Evolutionary conservation across 2,329 filamentous ascomycete genomes (phyloP), one percentile per base, ranked within the genome.

Genomic region (Nothomitra cinnamomea): DNA sequence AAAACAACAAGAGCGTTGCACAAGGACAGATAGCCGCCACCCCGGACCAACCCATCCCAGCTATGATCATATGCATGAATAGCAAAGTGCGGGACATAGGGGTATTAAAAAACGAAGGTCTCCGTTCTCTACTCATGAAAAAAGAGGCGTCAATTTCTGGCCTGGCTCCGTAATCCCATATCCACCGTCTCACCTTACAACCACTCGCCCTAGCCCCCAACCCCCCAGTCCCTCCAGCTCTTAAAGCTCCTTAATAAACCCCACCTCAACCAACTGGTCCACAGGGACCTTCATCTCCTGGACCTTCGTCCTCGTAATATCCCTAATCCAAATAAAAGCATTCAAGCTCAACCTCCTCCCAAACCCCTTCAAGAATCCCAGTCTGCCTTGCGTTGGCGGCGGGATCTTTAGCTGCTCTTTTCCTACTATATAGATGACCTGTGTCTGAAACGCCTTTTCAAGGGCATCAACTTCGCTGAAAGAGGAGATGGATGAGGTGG

Each of bases 341-440:
- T 58, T 57, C 24, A 70, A 57, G 5, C 65, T 55, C 0, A 62
- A 13, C 1, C 59, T 57, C 5, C 66, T 58, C 32, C 63, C 6
- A 53, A 38, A 54, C 1, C 55, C 52, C 12, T 77, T 68, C 10
- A 72, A 53, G 2, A 74, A 58, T 1, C n/a, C n/a, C 28, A 32
- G 10, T 5, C 28, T 10, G 5, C 28, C 28, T 6, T 66, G 67
- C 13, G 67, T 71, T 1, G 64, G 67, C 0, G 58, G 49, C 48
- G 63, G 65, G 15, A 80, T 68, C 45, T 70, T 67, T 73, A 82
- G 75, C 60, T 77, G 72, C 64, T 80, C 77, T 61, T 83, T 83
- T 19, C 80, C 81, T 21, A 71, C 64, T 24, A 55, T 54, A 36
- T 55, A 55, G 13, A 55, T 2, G 3, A 53, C 51, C 22, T 55